A percentile compares a stretch with the other conserved stretches of the same genome.
phyloP scores from a whole-genome alignment of 2,329 filamentous ascomycete genomes.

The Fusarium chlamydosporum region DNA sequence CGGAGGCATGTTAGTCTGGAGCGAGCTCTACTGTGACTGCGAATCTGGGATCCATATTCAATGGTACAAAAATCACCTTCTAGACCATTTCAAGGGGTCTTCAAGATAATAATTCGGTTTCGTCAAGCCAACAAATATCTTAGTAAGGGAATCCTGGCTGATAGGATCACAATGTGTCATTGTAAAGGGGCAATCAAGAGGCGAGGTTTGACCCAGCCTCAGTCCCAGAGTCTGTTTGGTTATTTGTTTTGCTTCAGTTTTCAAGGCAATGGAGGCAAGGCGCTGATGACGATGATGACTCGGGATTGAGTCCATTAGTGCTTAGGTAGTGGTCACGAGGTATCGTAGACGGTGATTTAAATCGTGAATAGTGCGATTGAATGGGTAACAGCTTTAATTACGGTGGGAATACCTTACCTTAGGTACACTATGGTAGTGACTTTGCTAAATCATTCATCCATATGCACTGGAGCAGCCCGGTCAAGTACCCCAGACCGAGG shows the following conservation, averaged over 20 bases:
- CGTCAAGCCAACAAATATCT: background rate
- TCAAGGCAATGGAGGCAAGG: slow-evolving; percentile 30
- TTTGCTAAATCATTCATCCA: slow-evolving; percentile 8
- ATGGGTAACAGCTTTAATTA: slow-evolving; percentile 7
- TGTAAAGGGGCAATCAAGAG: slow-evolving; percentile 36
- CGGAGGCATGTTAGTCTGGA: slow-evolving; percentile 8
- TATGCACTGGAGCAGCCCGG: slow-evolving; percentile 16
- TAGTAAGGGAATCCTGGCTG: slow-evolving; percentile 25
- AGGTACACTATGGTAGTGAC: background rate
- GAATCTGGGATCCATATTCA: slow-evolving; percentile 27
- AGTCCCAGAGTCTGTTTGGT: slow-evolving; percentile 8
- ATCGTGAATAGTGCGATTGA: background rate
- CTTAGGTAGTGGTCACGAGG: slow-evolving; percentile 35
- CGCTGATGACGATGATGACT: slow-evolving; percentile 22
- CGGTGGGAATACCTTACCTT: no score
- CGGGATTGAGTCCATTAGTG: slow-evolving; percentile 14
- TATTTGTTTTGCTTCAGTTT: background rate
- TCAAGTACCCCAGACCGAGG: slow-evolving; percentile 44
- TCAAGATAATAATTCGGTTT: slow-evolving; percentile 13
- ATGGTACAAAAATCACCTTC: slow-evolving; percentile 26
- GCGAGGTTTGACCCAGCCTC: slow-evolving; percentile 22
- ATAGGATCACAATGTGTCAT: slow-evolving; percentile 9
- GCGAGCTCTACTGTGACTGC: slow-evolving; percentile 3
- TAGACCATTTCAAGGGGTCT: slow-evolving; percentile 15
- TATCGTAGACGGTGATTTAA: slow-evolving; percentile 9